Evolutionary conservation across 2,329 filamentous ascomycete genomes (phyloP), one percentile per base, ranked within the genome.

Genomic region (Cryphonectria nitschkei): DNA sequence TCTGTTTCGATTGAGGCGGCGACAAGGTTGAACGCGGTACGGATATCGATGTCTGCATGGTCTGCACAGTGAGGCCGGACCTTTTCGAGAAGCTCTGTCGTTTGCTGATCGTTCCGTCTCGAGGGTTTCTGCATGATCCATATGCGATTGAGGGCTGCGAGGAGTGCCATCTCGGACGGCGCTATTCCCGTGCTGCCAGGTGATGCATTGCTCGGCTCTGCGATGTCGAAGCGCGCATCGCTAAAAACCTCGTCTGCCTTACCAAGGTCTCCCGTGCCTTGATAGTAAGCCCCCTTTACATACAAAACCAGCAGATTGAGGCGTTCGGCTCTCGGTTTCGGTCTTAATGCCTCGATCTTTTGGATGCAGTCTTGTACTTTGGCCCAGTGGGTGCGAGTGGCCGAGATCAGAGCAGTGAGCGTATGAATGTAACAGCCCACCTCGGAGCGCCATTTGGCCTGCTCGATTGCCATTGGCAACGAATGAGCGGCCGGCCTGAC

Each of bases 11-110:
- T 86, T 2, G 91, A 89, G 7, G 93, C 92, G 74, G 90, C 87
- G 70, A 95, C 86, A 14, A 97, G 86, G 76, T 92, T 89, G 83
- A 92, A 95, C 0, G 93, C 93, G 43, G 92, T 91, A 73, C 89
- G 87, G 70, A 98, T 90, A 76, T 95, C 92, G 75, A 88, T 86
- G 79, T 93, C 95, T 52, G 88, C 85, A 78, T 94, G 92, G 68
- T 87, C 85, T 26, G 84, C 81, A 80, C 93, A 96, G 66, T 92
- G 84, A 0, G 89, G 86, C 67, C 90, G 88, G 7, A 97, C 82
- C 64, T 87, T 85, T 52, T 90, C 86, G 37, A 97, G 84, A 9
- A 95, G 81, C 11, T 85, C 81, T 2, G 86, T 82, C 19, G 91
- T 89, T 37, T 87, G 83, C 52, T 84, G 81, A 65, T 92, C 87